A percentile compares a stretch with the other conserved stretches of the same genome.
Conservation (phyloP, 116 monocot genomes). For the Zostera marina region DNA sequence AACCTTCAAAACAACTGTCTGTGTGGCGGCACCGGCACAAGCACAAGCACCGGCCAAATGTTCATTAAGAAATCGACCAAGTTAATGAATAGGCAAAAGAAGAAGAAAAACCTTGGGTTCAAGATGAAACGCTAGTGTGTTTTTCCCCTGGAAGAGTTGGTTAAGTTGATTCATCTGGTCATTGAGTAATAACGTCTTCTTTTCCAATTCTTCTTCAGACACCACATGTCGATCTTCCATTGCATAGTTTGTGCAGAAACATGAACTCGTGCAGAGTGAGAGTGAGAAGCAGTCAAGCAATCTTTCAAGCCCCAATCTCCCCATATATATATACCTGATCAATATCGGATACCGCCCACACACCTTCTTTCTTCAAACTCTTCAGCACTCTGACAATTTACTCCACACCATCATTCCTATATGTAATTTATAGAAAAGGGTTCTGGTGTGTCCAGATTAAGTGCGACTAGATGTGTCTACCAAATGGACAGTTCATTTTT, state of each 20-base stretch:
- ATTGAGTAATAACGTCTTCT: slow-evolving; percentile 28
- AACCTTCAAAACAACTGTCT: slow-evolving; percentile 73
- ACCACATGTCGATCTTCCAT: slow-evolving; percentile 27
- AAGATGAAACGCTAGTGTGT: slow-evolving; percentile 55
- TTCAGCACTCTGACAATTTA: too few relatives aligned
- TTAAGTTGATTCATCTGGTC: slow-evolving; percentile 33
- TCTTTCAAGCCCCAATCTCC: slow-evolving; percentile 21
- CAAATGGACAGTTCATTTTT: too few relatives aligned
- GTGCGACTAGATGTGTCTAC: too few relatives aligned
- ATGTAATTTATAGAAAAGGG: too few relatives aligned
- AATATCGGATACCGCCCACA: too few relatives aligned
- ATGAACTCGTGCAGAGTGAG: slow-evolving; percentile 20
- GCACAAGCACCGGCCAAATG: background rate
- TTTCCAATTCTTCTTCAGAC: slow-evolving; percentile 30
- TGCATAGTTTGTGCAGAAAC: slow-evolving; percentile 36
- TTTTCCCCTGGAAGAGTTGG: slow-evolving; percentile 26
- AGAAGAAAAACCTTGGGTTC: slow-evolving; percentile 28
- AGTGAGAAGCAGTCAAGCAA: slow-evolving; percentile 61
- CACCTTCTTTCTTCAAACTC: too few relatives aligned
- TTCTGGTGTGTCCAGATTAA: too few relatives aligned
- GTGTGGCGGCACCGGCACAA: background rate
- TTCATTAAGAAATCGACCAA: background rate
- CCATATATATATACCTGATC: too few relatives aligned
- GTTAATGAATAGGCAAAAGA: background rate
- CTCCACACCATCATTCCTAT: too few relatives aligned